Conservation (phyloP, 1,284 basidiomycete species). For the Rhizoctonia solani region DNA sequence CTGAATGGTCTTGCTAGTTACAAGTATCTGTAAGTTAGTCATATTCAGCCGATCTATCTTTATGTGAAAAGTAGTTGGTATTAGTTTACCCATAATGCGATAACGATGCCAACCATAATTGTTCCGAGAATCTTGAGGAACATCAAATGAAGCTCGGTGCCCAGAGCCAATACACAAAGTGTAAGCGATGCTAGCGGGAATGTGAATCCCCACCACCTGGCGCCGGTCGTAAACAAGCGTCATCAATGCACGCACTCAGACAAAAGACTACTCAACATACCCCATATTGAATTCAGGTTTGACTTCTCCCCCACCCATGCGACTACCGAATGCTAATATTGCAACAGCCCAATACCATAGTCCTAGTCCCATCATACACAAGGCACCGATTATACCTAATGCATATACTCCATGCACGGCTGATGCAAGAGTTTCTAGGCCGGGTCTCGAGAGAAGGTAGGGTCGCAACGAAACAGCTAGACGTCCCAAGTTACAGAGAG, state of each 20-base stretch:
- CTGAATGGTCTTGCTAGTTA: slow-evolving; percentile 21
- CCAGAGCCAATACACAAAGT: slow-evolving; percentile 24
- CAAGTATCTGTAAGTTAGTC: slow-evolving; percentile 2
- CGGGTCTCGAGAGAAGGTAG: slow-evolving; percentile 13
- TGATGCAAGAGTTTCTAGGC: not conserved
- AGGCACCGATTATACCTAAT: slow-evolving; percentile 22
- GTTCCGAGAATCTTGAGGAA: slow-evolving; percentile 32
- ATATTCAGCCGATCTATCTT: not conserved
- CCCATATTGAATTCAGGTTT: slow-evolving; percentile 34
- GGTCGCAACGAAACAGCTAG: slow-evolving; percentile 17
- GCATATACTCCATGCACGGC: slow-evolving; percentile 16
- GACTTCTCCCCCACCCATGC: slow-evolving; percentile 30
- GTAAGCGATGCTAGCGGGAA: slow-evolving; percentile 31
- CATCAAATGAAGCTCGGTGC: slow-evolving; percentile 32
- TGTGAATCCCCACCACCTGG: slow-evolving; percentile 31
- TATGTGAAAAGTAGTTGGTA: not conserved
- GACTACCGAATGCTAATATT: slow-evolving; percentile 20
- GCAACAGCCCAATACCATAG: slow-evolving; percentile 33
- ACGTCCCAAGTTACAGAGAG: slow-evolving; percentile 26
- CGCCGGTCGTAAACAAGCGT: not conserved
- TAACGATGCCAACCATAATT: slow-evolving; percentile 31
- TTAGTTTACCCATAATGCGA: slow-evolving; percentile 31
- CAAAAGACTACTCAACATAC: not conserved
- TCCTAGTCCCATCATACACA: slow-evolving; percentile 32
- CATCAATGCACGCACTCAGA: not conserved